These are phyloP conservation scores for Stemphylium vesicarium DNA, from an alignment of 2,329 filamentous ascomycete species.

Conservation along the genomic window DNA sequence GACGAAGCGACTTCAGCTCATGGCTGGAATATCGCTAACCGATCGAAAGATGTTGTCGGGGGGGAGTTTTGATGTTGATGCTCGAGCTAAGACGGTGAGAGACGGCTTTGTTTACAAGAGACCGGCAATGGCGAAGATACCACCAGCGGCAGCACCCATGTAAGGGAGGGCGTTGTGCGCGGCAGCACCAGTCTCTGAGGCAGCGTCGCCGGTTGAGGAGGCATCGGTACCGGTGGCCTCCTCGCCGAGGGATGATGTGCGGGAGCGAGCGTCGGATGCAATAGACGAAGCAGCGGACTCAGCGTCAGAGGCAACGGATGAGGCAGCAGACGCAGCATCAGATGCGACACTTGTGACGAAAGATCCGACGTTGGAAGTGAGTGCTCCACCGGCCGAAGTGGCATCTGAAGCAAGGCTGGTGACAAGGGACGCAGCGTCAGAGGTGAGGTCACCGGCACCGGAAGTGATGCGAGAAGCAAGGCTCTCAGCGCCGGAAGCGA, in stretches of 20 bases:
- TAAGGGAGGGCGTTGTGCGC: constrained; percentile 35
- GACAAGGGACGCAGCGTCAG: constrained; percentile 9
- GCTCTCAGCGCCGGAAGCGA: constrained; percentile 18
- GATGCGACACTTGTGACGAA: too few relatives aligned
- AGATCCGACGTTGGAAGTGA: too few relatives aligned
- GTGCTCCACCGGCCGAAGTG: too few relatives aligned
- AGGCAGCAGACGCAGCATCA: too few relatives aligned
- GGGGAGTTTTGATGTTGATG: constrained; percentile 7
- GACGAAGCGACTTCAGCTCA: constrained; percentile 17
- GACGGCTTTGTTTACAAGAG: constrained; percentile 36
- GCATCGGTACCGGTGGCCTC: constrained; percentile 7
- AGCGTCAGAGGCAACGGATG: constrained; percentile 11
- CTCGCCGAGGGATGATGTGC: not conserved
- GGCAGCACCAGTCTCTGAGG: constrained; percentile 24
- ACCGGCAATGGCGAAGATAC: constrained; percentile 39
- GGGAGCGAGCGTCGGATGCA: too few relatives aligned
- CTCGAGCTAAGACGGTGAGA: not conserved
- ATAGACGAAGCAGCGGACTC: constrained; percentile 15
- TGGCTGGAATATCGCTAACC: constrained; percentile 7
- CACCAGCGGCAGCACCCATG: constrained; percentile 42
- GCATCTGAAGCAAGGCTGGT: constrained; percentile 15
- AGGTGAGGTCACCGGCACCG: not conserved
- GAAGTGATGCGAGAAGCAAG: constrained; percentile 19
- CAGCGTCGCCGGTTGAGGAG: constrained; percentile 13
- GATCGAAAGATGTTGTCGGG: constrained; percentile 10